These are phyloP conservation scores for Candida maris DNA, from an alignment of 805 yeast genomes.

Conservation along the genomic window DNA sequence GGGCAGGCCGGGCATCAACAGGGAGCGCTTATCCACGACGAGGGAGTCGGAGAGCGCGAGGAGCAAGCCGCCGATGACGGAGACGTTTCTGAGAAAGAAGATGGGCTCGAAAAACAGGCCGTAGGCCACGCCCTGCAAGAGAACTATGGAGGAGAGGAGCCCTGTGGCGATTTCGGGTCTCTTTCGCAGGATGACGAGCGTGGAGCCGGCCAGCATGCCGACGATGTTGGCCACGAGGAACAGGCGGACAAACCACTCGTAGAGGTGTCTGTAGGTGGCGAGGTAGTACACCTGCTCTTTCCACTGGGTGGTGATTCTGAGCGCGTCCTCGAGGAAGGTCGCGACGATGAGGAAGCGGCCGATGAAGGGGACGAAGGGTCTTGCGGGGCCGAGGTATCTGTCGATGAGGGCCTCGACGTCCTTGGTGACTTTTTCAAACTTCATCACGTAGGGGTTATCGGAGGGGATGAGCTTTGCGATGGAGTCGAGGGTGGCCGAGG, in stretches of 20 bases:
- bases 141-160: constrained; percentile 64
- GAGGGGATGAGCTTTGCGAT: constrained; percentile 31
- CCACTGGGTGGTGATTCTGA: constrained; percentile 86
- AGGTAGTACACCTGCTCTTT: constrained; percentile 82
- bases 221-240: constrained; percentile 62
- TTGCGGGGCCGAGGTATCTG: constrained; percentile 47
- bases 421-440: constrained; percentile 50
- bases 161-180: constrained; percentile 67
- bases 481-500: constrained; percentile 21
- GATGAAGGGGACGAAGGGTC: constrained; percentile 78
- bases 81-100: constrained; percentile 81
- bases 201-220: constrained; percentile 71
- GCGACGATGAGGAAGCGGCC: constrained; percentile 91
- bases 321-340: constrained; percentile 86
- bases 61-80: constrained; percentile 88
- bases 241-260: constrained; percentile 71
- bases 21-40: constrained; percentile 67
- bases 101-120: constrained; percentile 79
- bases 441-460: constrained; percentile 28
- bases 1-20: constrained; percentile 72
- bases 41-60: constrained; percentile 84
- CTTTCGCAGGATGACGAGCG: constrained; percentile 65
- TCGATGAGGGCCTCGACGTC: constrained; percentile 53
- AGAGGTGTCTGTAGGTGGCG: constrained; percentile 73
- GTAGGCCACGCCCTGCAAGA: constrained; percentile 81